These are phyloP conservation scores for Eutrema heterophyllum DNA, from an alignment of 345 rosid genomes.

Conservation along the genomic window DNA sequence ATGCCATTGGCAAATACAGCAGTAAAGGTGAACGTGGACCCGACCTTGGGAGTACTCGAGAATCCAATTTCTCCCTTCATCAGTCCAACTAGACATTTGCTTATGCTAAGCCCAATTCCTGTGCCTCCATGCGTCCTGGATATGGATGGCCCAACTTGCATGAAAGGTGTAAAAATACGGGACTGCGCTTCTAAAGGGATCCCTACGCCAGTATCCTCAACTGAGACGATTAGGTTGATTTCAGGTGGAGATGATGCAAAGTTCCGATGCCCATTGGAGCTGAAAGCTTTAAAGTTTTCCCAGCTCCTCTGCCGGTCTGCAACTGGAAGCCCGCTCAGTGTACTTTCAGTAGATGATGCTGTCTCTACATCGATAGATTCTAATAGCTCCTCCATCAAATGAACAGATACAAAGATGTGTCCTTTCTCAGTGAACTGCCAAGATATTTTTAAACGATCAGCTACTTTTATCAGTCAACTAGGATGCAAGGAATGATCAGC, in stretches of 20 bases:
- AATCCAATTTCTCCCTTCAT: conserved; percentile 96
- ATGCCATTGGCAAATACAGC: conserved; percentile 62
- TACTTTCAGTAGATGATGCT: conserved; percentile 45
- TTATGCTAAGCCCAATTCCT: conserved; percentile 95
- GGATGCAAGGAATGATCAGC: background rate
- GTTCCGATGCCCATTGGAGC: conserved; percentile 38
- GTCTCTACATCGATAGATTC: conserved; percentile 49
- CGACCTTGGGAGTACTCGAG: conserved; percentile 65
- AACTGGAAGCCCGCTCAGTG: conserved; percentile 80
- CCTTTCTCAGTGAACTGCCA: conserved; percentile 87
- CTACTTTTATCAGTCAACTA: background rate
- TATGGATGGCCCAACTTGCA: conserved; percentile 92
- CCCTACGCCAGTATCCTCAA: conserved; percentile 94
- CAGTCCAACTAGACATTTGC: conserved; percentile 83
- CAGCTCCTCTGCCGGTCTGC: conserved; percentile 70
- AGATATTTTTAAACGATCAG: background rate
- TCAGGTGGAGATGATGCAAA: conserved; percentile 38
- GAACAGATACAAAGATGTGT: conserved; percentile 78
- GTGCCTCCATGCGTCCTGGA: conserved; percentile 93
- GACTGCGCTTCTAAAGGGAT: conserved; percentile 85
- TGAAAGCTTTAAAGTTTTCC: conserved; percentile 61
- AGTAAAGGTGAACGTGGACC: conserved; percentile 91
- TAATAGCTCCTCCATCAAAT: conserved; percentile 74
- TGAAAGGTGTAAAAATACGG: conserved; percentile 87
- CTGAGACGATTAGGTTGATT: conserved; percentile 71